phyloP scores from a whole-genome alignment of 1,284 basidiomycete species.

The Meira miltonrushii region DNA sequence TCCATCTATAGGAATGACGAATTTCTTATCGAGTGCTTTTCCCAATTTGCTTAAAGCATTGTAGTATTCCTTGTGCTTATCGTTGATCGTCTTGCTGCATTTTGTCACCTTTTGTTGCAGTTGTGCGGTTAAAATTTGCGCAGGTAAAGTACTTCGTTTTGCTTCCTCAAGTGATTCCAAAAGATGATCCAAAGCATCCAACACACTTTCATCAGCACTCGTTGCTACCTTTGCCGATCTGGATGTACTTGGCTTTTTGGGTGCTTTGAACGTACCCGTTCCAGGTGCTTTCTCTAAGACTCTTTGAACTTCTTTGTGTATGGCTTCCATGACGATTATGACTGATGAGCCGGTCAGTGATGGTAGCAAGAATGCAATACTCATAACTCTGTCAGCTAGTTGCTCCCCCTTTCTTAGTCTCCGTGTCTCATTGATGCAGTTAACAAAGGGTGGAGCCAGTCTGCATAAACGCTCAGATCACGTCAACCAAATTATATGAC shows the following conservation, averaged over 20 bases:
- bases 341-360: background rate
- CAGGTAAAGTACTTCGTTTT: constrained; percentile 21
- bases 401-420: no score
- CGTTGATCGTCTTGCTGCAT: constrained; percentile 27
- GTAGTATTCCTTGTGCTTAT: constrained; percentile 40
- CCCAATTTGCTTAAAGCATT: constrained; percentile 32
- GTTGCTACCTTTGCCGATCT: constrained; percentile 7
- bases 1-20: constrained; percentile 32
- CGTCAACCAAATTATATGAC: no score
- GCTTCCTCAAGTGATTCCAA: constrained; percentile 34
- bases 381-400: no score
- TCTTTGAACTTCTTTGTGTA: constrained; percentile 40
- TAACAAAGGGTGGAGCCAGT: no score
- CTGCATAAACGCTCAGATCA: no score
- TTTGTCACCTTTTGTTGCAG: constrained; percentile 3
- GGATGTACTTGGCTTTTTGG: constrained; percentile 15
- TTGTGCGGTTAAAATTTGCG: constrained; percentile 20
- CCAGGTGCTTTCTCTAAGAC: constrained; percentile 28
- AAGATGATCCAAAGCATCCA: constrained; percentile 36
- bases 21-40: constrained; percentile 42
- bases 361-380: no score
- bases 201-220: constrained; percentile 20
- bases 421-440: no score
- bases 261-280: constrained; percentile 10
- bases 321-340: constrained; percentile 34